Evolutionary conservation across 495 filamentous ascomycete genomes (phyloP), one percentile per base, ranked within the genome.

Genomic region (Podospora comata): DNA sequence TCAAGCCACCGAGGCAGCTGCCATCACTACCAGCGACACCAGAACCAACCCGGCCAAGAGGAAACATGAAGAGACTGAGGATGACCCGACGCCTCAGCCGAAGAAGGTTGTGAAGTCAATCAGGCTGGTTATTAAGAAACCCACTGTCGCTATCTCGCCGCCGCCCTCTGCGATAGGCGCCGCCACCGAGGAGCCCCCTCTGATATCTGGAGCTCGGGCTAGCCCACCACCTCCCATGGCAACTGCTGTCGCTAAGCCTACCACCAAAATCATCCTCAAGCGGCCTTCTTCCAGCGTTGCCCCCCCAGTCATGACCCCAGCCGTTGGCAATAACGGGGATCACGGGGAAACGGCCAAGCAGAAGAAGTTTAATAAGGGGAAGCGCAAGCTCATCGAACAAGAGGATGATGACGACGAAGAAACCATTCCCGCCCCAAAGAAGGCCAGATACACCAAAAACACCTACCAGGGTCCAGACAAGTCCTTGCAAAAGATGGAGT

Each of bases 401-500:
- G 39, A 48, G 9, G 39, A 48, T 48, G 39, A 48, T 2, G 39
- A 48, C 2, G 39, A 48, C 7, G 39, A 48, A 16, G 15, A 48
- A 13, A 11, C 11, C 39, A 18, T 20, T 34, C 32, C 60, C 15
- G 48, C 44, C 7, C 2, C 56, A 7, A 18, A 19, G 34, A 63
- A 20, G 16, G 26, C 62, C 15, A 59, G 28, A 32, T 62, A 58
- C 69, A 67, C 60, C 62, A 63, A 54, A 20, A 26, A 62, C 15
- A 18, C 63, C 1, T 13, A 30, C 11, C n/a, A 62, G 19, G 23
- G n/a, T 7, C 7, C 58, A 20, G 20, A 26, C 3, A 63, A 65
- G 54, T 59, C 68, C 18, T 28, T 62, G n/a, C 23, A n/a, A 15
- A 32, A 65, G 34, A 69, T 56, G 65, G 48, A 72, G 19, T 72